A percentile compares a stretch with the other conserved stretches of the same genome.
phyloP scores from a whole-genome alignment of 805 yeast species.

The Lachancea sp. region DNA sequence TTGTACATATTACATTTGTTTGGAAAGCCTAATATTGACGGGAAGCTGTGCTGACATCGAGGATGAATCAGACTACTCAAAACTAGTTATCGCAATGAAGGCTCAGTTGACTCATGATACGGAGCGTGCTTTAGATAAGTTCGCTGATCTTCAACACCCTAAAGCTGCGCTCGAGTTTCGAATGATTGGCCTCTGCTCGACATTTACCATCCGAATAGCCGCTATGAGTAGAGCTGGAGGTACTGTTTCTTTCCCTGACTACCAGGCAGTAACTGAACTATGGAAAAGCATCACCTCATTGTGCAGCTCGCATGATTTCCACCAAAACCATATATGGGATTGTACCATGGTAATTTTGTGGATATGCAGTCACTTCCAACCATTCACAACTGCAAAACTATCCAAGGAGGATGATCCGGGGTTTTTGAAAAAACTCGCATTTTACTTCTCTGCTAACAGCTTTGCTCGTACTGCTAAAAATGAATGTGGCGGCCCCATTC shows the following conservation, averaged over 20 bases:
- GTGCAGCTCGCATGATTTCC: slow-evolving; percentile 12
- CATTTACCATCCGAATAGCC: slow-evolving; percentile 13
- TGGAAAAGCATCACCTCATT: slow-evolving; percentile 18
- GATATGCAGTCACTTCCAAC: slow-evolving; percentile 29
- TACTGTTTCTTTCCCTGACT: slow-evolving; percentile 1
- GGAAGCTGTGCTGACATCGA: slow-evolving; percentile 2
- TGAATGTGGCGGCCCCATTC: too few species aligned
- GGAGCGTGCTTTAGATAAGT: slow-evolving; percentile 7
- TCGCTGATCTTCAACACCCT: slow-evolving; percentile 2
- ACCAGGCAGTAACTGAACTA: slow-evolving; percentile 9
- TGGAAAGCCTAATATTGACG: slow-evolving; percentile 6
- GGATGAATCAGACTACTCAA: slow-evolving; percentile 6
- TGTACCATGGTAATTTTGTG: slow-evolving; percentile 26
- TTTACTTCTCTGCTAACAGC: slow-evolving; percentile 21
- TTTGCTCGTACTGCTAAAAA: slow-evolving; percentile 8
- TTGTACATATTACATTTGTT: slow-evolving; percentile 18
- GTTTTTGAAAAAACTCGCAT: slow-evolving; percentile 16
- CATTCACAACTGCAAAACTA: slow-evolving; percentile 26
- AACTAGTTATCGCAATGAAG: slow-evolving; percentile 10
- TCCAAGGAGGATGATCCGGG: slow-evolving; percentile 23
- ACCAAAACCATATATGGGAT: slow-evolving; percentile 23
- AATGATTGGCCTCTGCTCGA: slow-evolving; percentile 21
- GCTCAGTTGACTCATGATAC: slow-evolving; percentile 15
- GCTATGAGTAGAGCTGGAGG: slow-evolving; percentile 4
- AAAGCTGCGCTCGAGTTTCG: slow-evolving; percentile 2